Evolutionary conservation across 2,329 filamentous ascomycete species (phyloP).

Genomic region (Karstenula rhodostoma): DNA sequence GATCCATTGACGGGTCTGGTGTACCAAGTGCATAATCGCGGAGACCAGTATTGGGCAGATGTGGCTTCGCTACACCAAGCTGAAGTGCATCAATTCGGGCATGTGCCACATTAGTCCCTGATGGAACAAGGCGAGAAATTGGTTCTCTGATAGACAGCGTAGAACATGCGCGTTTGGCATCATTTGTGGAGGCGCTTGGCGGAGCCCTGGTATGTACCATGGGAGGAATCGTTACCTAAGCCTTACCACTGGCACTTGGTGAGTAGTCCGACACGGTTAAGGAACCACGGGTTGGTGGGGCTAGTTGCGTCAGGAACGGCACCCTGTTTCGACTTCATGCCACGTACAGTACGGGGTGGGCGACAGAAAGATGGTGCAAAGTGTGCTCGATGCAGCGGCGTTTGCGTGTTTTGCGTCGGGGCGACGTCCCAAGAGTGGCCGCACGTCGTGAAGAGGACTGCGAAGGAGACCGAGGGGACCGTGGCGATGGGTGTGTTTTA

Average conservation of each 20-base stretch:
- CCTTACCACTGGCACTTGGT: neutral
- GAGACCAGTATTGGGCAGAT: neutral
- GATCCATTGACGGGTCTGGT: neutral
- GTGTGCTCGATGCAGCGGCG: neutral
- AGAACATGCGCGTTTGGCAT: neutral
- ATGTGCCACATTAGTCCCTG: neutral
- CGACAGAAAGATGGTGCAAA: neutral
- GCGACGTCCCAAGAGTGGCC: no score
- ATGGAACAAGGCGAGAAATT: no score
- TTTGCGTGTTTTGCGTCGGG: neutral
- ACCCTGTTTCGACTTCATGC: constrained; percentile 10
- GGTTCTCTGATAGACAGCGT: neutral
- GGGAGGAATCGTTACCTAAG: neutral
- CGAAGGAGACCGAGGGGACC: neutral
- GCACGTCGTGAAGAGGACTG: no score
- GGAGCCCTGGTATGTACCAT: neutral
- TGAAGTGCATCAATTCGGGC: neutral
- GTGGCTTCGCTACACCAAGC: neutral
- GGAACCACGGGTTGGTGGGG: constrained; percentile 8
- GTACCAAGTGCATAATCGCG: neutral
- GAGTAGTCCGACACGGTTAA: neutral
- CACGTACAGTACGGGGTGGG: neutral
- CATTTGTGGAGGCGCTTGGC: neutral
- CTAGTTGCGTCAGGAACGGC: constrained; percentile 3
- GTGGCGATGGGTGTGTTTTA: neutral